Conservation (phyloP, 2,329 filamentous ascomycete species). For the Emergomyces africanus region DNA sequence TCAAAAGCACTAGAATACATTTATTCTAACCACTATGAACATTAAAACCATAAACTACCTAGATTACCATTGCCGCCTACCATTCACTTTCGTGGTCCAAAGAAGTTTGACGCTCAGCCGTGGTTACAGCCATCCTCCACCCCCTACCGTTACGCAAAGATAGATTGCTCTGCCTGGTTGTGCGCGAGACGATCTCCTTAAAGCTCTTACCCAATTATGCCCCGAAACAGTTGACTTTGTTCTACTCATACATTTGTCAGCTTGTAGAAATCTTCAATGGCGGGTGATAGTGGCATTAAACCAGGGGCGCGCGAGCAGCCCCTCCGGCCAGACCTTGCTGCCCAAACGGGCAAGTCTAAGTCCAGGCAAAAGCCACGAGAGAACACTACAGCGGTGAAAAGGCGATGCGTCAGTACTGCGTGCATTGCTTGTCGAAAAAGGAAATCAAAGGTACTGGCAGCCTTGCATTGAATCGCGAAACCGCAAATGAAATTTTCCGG, state of each 20-base stretch:
- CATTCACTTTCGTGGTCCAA: not conserved
- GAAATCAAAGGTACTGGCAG: conserved; percentile 51
- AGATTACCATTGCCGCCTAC: not conserved
- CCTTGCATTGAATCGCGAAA: not conserved
- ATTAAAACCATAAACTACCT: not conserved
- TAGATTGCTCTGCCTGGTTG: not conserved
- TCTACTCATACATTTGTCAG: not conserved
- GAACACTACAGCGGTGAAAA: conserved; percentile 37
- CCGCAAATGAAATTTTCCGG: not conserved
- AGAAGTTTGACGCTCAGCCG: not conserved
- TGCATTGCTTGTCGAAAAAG: conserved; percentile 67
- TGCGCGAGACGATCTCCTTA: not conserved
- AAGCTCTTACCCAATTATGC: not conserved
- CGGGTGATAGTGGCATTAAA: not conserved
- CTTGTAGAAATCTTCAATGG: not conserved
- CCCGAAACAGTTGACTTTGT: not conserved
- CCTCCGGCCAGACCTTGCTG: not conserved
- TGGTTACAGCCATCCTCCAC: not conserved
- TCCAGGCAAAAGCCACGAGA: conserved; percentile 19
- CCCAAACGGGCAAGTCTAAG: conserved; percentile 15
- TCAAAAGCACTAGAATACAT: not conserved
- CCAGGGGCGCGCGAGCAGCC: not conserved
- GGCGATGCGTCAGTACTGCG: conserved; percentile 71
- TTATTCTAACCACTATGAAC: not conserved
- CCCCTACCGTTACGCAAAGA: not conserved